Percentiles rank a stretch among this genome's conserved stretches.
These are phyloP conservation scores for Salix brachista DNA, from an alignment of 345 rosid genomes.

Conservation along the genomic window DNA sequence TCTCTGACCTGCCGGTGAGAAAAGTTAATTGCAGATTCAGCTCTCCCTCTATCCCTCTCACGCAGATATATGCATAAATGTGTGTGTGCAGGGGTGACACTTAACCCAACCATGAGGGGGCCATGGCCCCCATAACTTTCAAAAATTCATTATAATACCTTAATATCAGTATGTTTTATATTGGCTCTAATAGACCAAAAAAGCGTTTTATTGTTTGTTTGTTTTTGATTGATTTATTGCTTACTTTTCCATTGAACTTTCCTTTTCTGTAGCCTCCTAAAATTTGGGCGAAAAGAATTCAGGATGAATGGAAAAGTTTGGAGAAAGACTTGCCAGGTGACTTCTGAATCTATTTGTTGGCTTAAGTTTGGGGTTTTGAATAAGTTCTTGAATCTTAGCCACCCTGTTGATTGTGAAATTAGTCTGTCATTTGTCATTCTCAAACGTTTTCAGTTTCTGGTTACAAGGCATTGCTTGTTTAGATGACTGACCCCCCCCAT, in stretches of 20 bases:
- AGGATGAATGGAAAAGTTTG: conserved; percentile 51
- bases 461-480: not conserved
- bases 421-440: not conserved
- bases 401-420: not conserved
- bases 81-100: too few relatives aligned
- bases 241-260: not conserved
- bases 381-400: not conserved
- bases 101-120: too few relatives aligned
- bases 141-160: too few relatives aligned
- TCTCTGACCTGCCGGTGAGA: conserved; percentile 20
- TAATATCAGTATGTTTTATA: too few relatives aligned
- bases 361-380: not conserved
- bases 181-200: too few relatives aligned
- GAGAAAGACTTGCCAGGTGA: conserved; percentile 53
- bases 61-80: too few relatives aligned
- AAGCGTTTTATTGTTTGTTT: not conserved
- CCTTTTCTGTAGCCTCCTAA: conserved; percentile 29
- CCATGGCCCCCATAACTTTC: too few relatives aligned
- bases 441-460: not conserved
- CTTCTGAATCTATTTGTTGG: not conserved
- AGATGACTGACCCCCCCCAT: not conserved
- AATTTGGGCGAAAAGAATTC: conserved; percentile 49
- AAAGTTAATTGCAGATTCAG: conserved; percentile 1
- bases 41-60: not conserved
- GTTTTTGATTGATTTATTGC: not conserved